Conservation (phyloP, 768 basidiomycete genomes). For the Tricholoma saponaceum region DNA sequence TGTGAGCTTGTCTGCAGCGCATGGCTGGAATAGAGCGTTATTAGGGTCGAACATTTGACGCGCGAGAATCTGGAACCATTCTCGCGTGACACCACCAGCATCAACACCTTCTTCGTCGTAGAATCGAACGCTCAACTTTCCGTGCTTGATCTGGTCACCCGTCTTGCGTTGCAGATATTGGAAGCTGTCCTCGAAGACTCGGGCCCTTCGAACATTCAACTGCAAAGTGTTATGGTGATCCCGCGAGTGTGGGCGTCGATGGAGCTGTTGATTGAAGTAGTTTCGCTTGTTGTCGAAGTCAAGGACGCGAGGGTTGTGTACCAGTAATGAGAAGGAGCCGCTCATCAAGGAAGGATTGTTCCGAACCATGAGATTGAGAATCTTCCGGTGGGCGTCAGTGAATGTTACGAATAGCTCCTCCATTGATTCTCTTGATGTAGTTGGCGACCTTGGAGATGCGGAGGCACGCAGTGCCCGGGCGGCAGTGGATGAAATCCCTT, state of each 20-base stretch:
- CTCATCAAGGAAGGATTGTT: slow-evolving; percentile 98
- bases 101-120: slow-evolving; percentile 98
- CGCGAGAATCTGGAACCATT: slow-evolving; percentile 98
- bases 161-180: slow-evolving; percentile 83
- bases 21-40: slow-evolving; percentile 97
- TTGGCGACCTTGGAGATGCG: slow-evolving; percentile 65
- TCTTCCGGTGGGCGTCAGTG: slow-evolving; percentile 89
- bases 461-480: slow-evolving; percentile 57
- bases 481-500: slow-evolving; percentile 39
- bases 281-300: slow-evolving; percentile 99
- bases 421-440: slow-evolving; percentile 71
- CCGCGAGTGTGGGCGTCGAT: slow-evolving; percentile 72
- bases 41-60: slow-evolving; percentile 99
- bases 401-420: slow-evolving; percentile 91
- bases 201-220: slow-evolving; percentile 82
- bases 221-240: slow-evolving; percentile 84
- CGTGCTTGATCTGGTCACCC: slow-evolving; percentile 96
- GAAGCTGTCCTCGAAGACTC: slow-evolving; percentile 98
- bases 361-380: slow-evolving; percentile 95
- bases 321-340: slow-evolving; percentile 94
- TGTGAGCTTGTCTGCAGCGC: slow-evolving; percentile 89
- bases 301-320: slow-evolving; percentile 92
- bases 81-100: slow-evolving; percentile 95
- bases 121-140: slow-evolving; percentile 94
- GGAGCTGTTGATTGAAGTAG: slow-evolving; percentile 90